Evolutionary conservation across 2,329 filamentous ascomycete species (phyloP).

Genomic region (Periconia sp.): DNA sequence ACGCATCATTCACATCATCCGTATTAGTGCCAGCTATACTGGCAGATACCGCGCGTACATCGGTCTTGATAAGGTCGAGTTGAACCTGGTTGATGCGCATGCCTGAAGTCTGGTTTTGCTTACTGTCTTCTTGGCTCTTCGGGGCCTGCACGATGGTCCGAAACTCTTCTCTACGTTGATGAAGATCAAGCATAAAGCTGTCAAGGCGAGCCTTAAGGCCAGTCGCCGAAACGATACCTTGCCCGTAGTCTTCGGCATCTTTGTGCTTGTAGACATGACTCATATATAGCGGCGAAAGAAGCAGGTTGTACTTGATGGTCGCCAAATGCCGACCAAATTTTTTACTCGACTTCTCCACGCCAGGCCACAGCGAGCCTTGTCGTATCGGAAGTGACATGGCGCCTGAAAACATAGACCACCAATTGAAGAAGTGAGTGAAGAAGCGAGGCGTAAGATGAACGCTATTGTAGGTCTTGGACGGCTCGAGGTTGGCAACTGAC

Average conservation of each 20-base stretch:
- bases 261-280: slow-evolving; percentile 99
- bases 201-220: slow-evolving; percentile 96
- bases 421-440: slow-evolving; percentile 97
- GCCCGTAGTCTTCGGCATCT: slow-evolving; percentile 83
- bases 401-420: slow-evolving; percentile 96
- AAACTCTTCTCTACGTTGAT: slow-evolving; percentile 92
- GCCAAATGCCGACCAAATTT: slow-evolving; percentile 96
- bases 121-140: slow-evolving; percentile 61
- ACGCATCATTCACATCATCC: slow-evolving; percentile 73
- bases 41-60: slow-evolving; percentile 91
- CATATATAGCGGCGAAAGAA: slow-evolving; percentile 90
- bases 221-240: slow-evolving; percentile 83
- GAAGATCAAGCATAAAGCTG: slow-evolving; percentile 95
- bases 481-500: slow-evolving; percentile 74
- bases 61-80: slow-evolving; percentile 87
- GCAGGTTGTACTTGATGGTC: slow-evolving; percentile 97
- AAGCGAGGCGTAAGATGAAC: slow-evolving; percentile 94
- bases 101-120: slow-evolving; percentile 80
- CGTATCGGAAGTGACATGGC: slow-evolving; percentile 94
- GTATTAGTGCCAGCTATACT: slow-evolving; percentile 81
- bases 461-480: slow-evolving; percentile 92
- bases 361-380: slow-evolving; percentile 89
- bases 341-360: slow-evolving; percentile 94
- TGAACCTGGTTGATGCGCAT: slow-evolving; percentile 97
- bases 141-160: slow-evolving; percentile 77